phyloP scores from a whole-genome alignment of 2,329 filamentous ascomycete genomes.

The Didymella pinodella region DNA sequence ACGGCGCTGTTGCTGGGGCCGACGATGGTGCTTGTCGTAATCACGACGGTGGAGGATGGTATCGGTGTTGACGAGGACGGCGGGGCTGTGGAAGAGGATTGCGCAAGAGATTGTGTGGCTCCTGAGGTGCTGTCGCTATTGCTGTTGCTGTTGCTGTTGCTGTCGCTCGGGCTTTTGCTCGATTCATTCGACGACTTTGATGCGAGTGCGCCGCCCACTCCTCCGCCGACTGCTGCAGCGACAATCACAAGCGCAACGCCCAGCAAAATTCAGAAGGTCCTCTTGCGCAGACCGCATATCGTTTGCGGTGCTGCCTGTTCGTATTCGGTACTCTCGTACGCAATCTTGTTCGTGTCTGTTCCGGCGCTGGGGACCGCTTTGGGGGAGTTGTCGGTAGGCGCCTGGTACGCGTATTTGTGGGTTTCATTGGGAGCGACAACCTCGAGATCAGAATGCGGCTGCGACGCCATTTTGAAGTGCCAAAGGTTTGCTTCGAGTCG shows the following conservation, averaged over 20 bases:
- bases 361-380: not conserved
- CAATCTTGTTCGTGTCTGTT: slow-evolving; percentile 10
- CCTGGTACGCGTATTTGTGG: not conserved
- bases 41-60: slow-evolving; percentile 5
- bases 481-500: not conserved
- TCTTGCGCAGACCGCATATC: slow-evolving; percentile 23
- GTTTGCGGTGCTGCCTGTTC: not conserved
- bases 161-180: slow-evolving; percentile 4
- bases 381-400: not conserved
- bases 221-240: slow-evolving; percentile 23
- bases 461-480: not conserved
- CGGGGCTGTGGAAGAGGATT: not conserved
- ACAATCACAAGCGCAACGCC: slow-evolving; percentile 20
- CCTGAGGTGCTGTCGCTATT: slow-evolving; percentile 3
- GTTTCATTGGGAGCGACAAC: not conserved
- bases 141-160: not conserved
- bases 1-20: slow-evolving; percentile 18
- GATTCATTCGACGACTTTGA: slow-evolving; percentile 12
- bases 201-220: slow-evolving; percentile 24
- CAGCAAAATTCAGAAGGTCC: slow-evolving; percentile 20
- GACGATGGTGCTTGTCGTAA: slow-evolving; percentile 14
- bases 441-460: slow-evolving; percentile 10
- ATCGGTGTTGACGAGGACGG: slow-evolving; percentile 10
- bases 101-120: not conserved
- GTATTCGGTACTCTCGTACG: slow-evolving; percentile 3